Conservation (phyloP, 129 eudicot genomes). For the Dittrichia graveolens region DNA sequence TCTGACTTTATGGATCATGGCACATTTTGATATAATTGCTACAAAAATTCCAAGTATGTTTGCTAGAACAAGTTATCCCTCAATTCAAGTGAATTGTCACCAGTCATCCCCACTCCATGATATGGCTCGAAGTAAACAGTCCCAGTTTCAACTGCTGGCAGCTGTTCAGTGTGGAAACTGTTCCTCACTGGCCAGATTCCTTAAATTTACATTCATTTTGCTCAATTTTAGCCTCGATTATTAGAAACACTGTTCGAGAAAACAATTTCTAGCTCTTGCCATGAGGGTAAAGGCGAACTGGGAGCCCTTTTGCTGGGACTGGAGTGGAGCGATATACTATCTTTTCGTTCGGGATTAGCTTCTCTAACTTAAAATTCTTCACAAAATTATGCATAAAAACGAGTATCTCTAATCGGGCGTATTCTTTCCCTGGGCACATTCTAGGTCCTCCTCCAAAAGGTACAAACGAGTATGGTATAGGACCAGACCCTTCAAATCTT, state of each 20-base stretch:
- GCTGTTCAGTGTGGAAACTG: neutral
- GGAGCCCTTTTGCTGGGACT: slow-evolving; percentile 39
- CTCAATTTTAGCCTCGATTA: neutral
- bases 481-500: slow-evolving; percentile 50
- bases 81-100: too few species aligned
- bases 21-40: neutral
- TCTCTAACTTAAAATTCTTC: slow-evolving; percentile 37
- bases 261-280: slow-evolving; percentile 10
- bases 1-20: slow-evolving; percentile 21
- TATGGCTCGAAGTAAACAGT: neutral
- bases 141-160: too few species aligned
- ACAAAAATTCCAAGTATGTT: neutral
- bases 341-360: slow-evolving; percentile 38
- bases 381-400: slow-evolving; percentile 48
- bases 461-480: slow-evolving; percentile 41
- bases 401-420: slow-evolving; percentile 49
- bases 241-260: neutral
- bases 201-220: neutral
- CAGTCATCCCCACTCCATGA: neutral
- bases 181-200: neutral
- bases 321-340: slow-evolving; percentile 43
- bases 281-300: slow-evolving; percentile 40
- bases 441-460: slow-evolving; percentile 52
- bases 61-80: neutral
- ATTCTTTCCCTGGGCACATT: slow-evolving; percentile 55